Evolutionary conservation across 2,329 filamentous ascomycete species (phyloP).

Genomic region (Pseudocercospora cruenta): DNA sequence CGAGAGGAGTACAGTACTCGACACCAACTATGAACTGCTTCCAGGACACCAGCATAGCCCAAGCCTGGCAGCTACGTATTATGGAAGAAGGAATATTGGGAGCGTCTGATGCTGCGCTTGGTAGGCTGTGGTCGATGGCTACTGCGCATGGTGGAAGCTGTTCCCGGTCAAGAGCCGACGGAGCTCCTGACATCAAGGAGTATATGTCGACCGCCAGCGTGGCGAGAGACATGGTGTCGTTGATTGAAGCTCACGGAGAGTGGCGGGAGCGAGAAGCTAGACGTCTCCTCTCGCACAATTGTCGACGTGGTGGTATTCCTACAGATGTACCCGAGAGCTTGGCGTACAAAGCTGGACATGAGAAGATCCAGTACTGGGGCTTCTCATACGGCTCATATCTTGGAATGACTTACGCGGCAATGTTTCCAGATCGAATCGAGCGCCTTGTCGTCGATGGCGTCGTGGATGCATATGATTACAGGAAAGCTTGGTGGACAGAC

Average conservation of each 20-base stretch:
- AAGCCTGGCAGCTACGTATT: constrained; percentile 44
- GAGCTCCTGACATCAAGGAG: constrained; percentile 43
- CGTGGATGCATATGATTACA: constrained; percentile 46
- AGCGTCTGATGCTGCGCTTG: constrained; percentile 46
- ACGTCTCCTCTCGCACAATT: not conserved
- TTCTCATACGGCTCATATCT: constrained; percentile 53
- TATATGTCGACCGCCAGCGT: constrained; percentile 53
- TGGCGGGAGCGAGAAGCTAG: constrained; percentile 37
- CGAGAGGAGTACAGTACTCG: constrained; percentile 45
- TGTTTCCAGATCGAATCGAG: constrained; percentile 45
- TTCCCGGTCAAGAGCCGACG: constrained; percentile 30
- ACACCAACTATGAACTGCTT: constrained; percentile 43
- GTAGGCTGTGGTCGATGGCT: constrained; percentile 47
- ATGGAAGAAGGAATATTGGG: constrained; percentile 41
- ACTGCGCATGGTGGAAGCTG: constrained; percentile 40
- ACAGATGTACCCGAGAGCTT: constrained; percentile 8
- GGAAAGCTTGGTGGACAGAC: constrained; percentile 41
- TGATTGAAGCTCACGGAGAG: constrained; percentile 48
- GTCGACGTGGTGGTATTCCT: not conserved
- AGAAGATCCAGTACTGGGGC: constrained; percentile 45
- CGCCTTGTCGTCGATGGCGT: constrained; percentile 52
- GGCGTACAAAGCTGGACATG: constrained; percentile 34
- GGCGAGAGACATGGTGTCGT: constrained; percentile 54
- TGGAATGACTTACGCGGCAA: constrained; percentile 46
- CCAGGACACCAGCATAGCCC: constrained; percentile 34